Evolutionary conservation across 768 basidiomycete species (phyloP).

Genomic region (Pleurotus salmoneostramineus): DNA sequence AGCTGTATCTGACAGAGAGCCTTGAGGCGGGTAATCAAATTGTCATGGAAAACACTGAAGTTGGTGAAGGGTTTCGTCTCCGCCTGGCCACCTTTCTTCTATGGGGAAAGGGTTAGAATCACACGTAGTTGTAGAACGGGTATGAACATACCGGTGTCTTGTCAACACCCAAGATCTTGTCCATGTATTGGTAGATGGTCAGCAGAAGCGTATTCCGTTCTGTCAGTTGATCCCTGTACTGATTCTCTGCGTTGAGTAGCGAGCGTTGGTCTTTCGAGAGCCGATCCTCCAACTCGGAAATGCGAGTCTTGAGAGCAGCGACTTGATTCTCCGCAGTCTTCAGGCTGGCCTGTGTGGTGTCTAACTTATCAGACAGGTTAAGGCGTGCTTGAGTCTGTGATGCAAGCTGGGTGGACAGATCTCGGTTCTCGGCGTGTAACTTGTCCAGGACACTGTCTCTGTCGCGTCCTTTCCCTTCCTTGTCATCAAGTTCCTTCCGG

Average conservation of each 20-base stretch:
- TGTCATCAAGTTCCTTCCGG: constrained; percentile 63
- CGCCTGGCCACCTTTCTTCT: constrained; percentile 70
- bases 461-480: constrained; percentile 62
- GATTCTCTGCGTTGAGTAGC: constrained; percentile 65
- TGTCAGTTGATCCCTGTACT: constrained; percentile 88
- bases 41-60: constrained; percentile 92
- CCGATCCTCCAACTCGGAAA: constrained; percentile 74
- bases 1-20: constrained; percentile 78
- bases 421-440: constrained; percentile 76
- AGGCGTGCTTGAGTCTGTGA: constrained; percentile 85
- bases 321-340: constrained; percentile 71
- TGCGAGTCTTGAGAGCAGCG: constrained; percentile 50
- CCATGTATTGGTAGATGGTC: constrained; percentile 93
- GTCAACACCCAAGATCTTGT: constrained; percentile 88
- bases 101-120: neutral
- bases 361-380: constrained; percentile 89
- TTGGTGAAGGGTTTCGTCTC: constrained; percentile 94
- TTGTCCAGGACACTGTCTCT: constrained; percentile 72
- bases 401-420: constrained; percentile 74
- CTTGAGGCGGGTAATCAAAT: constrained; percentile 84
- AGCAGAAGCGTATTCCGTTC: constrained; percentile 90
- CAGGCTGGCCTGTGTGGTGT: constrained; percentile 55
- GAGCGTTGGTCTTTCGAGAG: constrained; percentile 80
- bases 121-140: neutral
- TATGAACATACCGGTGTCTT: constrained; percentile 66